phyloP scores from a whole-genome alignment of 1,284 basidiomycete species.

The Anthracocystis setariae region DNA sequence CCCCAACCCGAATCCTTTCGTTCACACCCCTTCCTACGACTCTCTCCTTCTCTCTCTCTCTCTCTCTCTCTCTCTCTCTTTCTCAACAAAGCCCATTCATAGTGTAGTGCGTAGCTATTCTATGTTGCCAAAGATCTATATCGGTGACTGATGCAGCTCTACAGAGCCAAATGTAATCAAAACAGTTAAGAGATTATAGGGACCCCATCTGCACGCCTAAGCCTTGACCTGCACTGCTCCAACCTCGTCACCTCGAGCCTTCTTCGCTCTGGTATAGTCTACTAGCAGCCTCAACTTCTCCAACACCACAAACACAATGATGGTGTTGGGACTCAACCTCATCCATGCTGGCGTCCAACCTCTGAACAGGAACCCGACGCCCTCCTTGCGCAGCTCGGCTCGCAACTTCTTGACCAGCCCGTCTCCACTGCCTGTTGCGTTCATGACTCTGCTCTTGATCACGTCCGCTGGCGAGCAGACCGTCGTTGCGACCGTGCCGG shows the following conservation, averaged over 20 bases:
- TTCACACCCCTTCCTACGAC: too few relatives aligned
- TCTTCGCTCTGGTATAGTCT: constrained; percentile 40
- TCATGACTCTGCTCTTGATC: constrained; percentile 71
- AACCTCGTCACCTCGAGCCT: background rate
- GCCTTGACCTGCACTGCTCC: constrained; percentile 14
- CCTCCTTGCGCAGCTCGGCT: constrained; percentile 64
- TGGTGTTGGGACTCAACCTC: constrained; percentile 63
- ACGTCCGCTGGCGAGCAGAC: constrained; percentile 67
- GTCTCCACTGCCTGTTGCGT: constrained; percentile 38
- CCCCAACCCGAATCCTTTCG: too few relatives aligned
- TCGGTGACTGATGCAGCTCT: constrained; percentile 1
- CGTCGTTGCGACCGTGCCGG: constrained; percentile 72
- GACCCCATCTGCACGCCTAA: constrained; percentile 1
- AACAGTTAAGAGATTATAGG: background rate
- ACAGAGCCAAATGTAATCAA: background rate
- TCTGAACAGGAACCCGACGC: constrained; percentile 71
- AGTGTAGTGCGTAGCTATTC: too few relatives aligned
- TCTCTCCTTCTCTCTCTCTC: too few relatives aligned
- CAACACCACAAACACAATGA: constrained; percentile 64
- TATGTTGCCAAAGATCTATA: background rate
- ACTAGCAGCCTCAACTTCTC: constrained; percentile 60
- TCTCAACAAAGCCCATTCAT: too few relatives aligned
- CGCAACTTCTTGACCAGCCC: constrained; percentile 48
- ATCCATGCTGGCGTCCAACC: constrained; percentile 73
- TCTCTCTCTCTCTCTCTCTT: too few relatives aligned